Base-by-base conservation (phyloP, 331 rosid genomes). In the Quercus lobata region DNA sequence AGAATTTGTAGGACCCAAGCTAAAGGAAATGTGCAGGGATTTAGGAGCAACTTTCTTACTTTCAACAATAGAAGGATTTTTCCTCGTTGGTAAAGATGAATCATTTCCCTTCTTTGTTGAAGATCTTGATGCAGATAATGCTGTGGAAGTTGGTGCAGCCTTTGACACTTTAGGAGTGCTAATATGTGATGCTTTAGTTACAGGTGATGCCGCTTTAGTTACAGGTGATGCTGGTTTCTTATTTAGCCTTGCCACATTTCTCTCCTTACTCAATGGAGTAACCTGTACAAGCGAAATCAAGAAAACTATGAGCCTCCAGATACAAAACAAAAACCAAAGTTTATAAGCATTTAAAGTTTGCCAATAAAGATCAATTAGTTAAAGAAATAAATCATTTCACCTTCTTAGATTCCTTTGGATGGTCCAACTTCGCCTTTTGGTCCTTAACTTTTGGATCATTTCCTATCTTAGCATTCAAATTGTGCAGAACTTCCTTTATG, bases 11-110 rank as follows among this genome's bases (percentile, higher is more conserved):
- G 94, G 84, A 73, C 84, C 90, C 88, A 91, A 79, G 85, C 84
- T 81, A 54, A 87, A 80, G 54, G 99, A 93, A 92, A 89, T 79
- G 79, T 89, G 92, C 83, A 91, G 77, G 61, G 91, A 79, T 81
- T 89, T 87, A 57, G 92, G 77, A 70, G 90, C 82, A 78, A 78
- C 83, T 84, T 82, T 90, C 88, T 80, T 90, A 69, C 68, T 82
- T 80, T 79, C 92, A 44, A 41, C 85, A 37, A 78, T 60, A 19
- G 90, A 82, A 57, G 74, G 57, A 83, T 53, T 81, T 82, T 76
- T 87, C 80, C 76, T 89, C 81, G 86, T 83, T 71, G 87, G 60
- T 70, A 84, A 78, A 62, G 93, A 82, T 10, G 86, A 74, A 60
- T 78, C 76, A 71, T 14, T 87, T 76, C 85, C 86, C 88, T 79